A percentile compares a stretch with the other conserved stretches of the same genome.
Conservation (phyloP, 495 filamentous ascomycete species). For the Podospora comata region DNA sequence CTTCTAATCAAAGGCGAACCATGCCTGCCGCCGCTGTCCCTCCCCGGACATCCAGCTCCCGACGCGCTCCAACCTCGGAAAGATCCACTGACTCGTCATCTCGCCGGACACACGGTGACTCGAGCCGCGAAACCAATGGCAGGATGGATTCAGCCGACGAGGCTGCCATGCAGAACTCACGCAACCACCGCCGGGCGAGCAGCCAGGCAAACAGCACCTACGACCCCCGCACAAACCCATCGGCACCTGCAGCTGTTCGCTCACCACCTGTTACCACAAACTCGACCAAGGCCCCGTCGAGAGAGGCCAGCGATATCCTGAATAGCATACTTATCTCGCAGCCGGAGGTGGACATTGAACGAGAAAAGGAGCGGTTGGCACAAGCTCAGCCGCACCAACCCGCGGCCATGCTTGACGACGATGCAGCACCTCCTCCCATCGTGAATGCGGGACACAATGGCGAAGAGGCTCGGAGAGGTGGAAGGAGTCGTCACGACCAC, state of each 20-base stretch:
- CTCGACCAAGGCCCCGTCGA: slow-evolving; percentile 49
- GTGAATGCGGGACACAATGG: slow-evolving; percentile 53
- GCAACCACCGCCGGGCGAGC: slow-evolving; percentile 47
- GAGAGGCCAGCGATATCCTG: slow-evolving; percentile 68
- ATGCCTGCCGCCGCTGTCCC: slow-evolving; percentile 54
- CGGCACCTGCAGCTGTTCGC: slow-evolving; percentile 41
- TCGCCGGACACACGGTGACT: slow-evolving; percentile 37
- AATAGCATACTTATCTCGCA: slow-evolving; percentile 76
- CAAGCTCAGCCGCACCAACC: slow-evolving; percentile 56
- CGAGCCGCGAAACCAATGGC: slow-evolving; percentile 35
- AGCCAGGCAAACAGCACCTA: slow-evolving; percentile 47
- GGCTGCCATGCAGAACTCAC: slow-evolving; percentile 44
- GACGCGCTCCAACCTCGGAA: slow-evolving; percentile 44
- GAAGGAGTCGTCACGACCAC: slow-evolving; percentile 78
- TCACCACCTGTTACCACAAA: slow-evolving; percentile 31
- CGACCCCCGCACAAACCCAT: slow-evolving; percentile 48
- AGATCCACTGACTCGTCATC: slow-evolving; percentile 40
- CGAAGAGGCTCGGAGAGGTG: slow-evolving; percentile 58
- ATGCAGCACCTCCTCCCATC: slow-evolving; percentile 53
- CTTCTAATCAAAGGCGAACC: slow-evolving; percentile 33
- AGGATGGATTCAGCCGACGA: slow-evolving; percentile 33
- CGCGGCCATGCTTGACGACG: slow-evolving; percentile 41
- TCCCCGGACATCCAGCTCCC: slow-evolving; percentile 56
- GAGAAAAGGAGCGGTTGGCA: slow-evolving; percentile 68
- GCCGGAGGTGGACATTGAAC: slow-evolving; percentile 70